Evolutionary conservation across 495 filamentous ascomycete genomes (phyloP).

Genomic region (Aspergillus mulundensis): DNA sequence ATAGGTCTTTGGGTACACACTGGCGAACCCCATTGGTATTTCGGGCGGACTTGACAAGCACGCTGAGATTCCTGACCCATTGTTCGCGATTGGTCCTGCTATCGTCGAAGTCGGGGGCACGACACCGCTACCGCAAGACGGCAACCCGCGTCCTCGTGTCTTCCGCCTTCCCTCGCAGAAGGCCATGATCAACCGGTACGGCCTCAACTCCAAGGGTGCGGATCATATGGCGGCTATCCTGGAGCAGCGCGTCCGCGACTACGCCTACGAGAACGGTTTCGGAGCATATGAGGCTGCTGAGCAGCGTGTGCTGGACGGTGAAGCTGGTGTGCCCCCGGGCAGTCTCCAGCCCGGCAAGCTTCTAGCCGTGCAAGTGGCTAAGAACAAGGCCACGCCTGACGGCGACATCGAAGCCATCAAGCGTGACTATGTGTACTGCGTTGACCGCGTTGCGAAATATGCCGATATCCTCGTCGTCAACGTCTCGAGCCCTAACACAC

Average conservation of each 20-base stretch:
- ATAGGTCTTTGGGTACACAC: constrained; percentile 70
- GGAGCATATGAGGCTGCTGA: constrained; percentile 61
- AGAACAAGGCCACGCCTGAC: constrained; percentile 88
- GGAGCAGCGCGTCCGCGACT: constrained; percentile 70
- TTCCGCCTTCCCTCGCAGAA: constrained; percentile 79
- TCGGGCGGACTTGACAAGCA: constrained; percentile 94
- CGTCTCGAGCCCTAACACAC: constrained; percentile 93
- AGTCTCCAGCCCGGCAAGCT: constrained; percentile 69
- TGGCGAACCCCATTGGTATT: constrained; percentile 84
- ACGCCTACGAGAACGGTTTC: constrained; percentile 65
- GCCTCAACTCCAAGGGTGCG: constrained; percentile 85
- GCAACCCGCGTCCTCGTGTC: constrained; percentile 82
- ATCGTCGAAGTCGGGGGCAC: constrained; percentile 90
- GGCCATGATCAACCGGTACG: constrained; percentile 91
- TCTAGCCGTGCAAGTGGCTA: constrained; percentile 92
- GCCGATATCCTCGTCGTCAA: constrained; percentile 96
- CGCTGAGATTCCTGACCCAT: constrained; percentile 75
- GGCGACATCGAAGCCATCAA: constrained; percentile 78
- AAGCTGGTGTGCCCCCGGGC: constrained; percentile 63
- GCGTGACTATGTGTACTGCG: constrained; percentile 81
- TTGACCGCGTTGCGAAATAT: constrained; percentile 73
- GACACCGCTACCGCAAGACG: constrained; percentile 78
- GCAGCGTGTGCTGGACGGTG: constrained; percentile 66
- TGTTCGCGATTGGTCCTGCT: constrained; percentile 75
- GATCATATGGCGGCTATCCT: constrained; percentile 78